phyloP scores from a whole-genome alignment of 1,139 yeast species.

The Lodderomyces pseudojiufengensis region DNA sequence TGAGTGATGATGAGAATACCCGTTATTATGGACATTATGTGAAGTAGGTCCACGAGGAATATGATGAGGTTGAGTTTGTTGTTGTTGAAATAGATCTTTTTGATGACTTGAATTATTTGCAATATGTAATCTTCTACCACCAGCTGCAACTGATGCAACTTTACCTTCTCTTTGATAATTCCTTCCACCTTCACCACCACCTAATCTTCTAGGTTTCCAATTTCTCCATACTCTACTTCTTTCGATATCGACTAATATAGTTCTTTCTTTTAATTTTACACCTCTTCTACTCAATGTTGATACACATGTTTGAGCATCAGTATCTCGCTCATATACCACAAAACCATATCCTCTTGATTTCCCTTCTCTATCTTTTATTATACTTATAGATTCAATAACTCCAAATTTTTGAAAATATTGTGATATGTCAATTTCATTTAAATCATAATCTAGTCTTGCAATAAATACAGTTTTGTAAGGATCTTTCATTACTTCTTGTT shows the following conservation, averaged over 20 bases:
- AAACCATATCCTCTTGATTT: slow-evolving; percentile 84
- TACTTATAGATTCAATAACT: slow-evolving; percentile 60
- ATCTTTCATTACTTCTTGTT: slow-evolving; percentile 59
- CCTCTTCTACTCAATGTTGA: slow-evolving; percentile 55
- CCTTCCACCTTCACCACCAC: slow-evolving; percentile 68
- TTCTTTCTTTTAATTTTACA: slow-evolving; percentile 35
- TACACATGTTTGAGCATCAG: slow-evolving; percentile 58
- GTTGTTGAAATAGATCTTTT: slow-evolving; percentile 2
- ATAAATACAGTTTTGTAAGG: slow-evolving; percentile 79
- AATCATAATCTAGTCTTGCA: slow-evolving; percentile 61
- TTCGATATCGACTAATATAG: slow-evolving; percentile 75
- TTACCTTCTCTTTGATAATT: slow-evolving; percentile 41
- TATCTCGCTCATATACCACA: slow-evolving; percentile 60
- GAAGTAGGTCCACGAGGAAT: not conserved
- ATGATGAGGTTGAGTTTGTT: not conserved
- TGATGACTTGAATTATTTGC: slow-evolving; percentile 13
- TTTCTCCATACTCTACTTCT: slow-evolving; percentile 70
- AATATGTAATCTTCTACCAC: slow-evolving; percentile 29
- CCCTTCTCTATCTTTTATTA: slow-evolving; percentile 57
- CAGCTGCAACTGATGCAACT: slow-evolving; percentile 52
- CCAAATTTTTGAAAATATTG: slow-evolving; percentile 65
- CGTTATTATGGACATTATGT: not conserved
- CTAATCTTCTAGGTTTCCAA: slow-evolving; percentile 77
- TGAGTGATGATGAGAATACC: not conserved
- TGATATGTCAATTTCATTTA: slow-evolving; percentile 69